Evolutionary conservation across 768 basidiomycete genomes (phyloP), one percentile per base, ranked within the genome.

Genomic region (Pholiota microspora): DNA sequence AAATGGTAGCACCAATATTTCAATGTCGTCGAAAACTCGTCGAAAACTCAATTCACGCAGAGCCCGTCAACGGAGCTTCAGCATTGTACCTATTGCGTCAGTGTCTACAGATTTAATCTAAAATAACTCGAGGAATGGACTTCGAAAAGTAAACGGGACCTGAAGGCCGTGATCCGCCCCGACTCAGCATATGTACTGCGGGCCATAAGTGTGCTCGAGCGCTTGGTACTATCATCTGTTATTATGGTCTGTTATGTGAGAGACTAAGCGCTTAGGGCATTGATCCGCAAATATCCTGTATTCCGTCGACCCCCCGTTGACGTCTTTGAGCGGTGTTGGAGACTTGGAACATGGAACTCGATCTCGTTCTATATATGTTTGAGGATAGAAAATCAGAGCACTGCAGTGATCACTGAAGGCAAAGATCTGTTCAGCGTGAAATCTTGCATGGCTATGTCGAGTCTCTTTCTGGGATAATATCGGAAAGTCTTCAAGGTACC

Each of bases 121-220:
- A 21, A 16, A 18, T 38, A 16, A 7, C 12, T 18, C 16, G 16
- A 16, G 36, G 36, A 18, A 38, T 38, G 36, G 16, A 38, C 16
- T 7, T 18, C 18, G n/a, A n/a, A 16, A 16, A 18, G n/a, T 18
- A 38, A 18, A 38, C 40, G 40, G 40, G 10, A 38, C 51, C 51
- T 51, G 51, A 28, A 21, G 51, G 51, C 51, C 51, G 51, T 51
- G 51, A 51, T 51, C 51, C 51, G 51, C 38, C 10, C 50, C 40
- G 40, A 28, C 29, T 23, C n/a, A n/a, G n/a, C n/a, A n/a, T n/a
- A 16, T 51, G 34, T 12, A 13, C 7, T 42, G 51, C 51, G 51
- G 51, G 25, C 16, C 23, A 24, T 35, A 23, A n/a, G 40, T 23
- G 2, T 21, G 23, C 9, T 42, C 16, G 40, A 24, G 40, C 40